Base-by-base conservation (phyloP, 164 flowering plant genomes). In the Vitis amurensis region DNA sequence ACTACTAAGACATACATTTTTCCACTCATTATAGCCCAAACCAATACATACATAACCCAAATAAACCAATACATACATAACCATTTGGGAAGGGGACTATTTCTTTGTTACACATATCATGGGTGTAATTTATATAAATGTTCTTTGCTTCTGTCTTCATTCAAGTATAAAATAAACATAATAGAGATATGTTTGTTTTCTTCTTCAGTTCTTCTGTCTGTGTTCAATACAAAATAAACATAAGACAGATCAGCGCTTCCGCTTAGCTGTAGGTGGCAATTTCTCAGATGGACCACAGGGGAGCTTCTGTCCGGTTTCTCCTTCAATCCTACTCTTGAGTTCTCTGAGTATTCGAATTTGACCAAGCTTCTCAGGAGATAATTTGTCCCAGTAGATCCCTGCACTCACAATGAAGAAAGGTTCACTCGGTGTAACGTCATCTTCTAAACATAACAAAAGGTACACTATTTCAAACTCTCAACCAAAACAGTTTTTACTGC, bases 371-470 rank as follows among this genome's bases (percentile, higher is more conserved):
- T 92, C 96, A 11, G 94, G 92, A 19, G 98, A 92, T 69, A 93
- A 74, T 71, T 86, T 88, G 64, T 93, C 93, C 97, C 98, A 93
- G 74, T 91, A 93, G 55, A 93, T 93, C 48, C 98, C 98, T 93
- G 67, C 71, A 74, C 9, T 23, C 61, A 29, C 27, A 69, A 47
- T 58, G 12, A 50, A 56, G 37, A 11, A 7, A n/a, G 14, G 8
- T 17, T 53, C 56, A 12, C 56, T 27, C 14, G 13, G 44, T 27
- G 0, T 23, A 37, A 37, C 44, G 0, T 37, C 44, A 6, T 4
- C 44, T 37, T 37, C 44, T 37, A 37, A 37, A 37, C 44, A 37
- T 37, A 37, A 37, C 44, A 37, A 37, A 37, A 6, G 7, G 7
- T 37, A 37, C 44, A 2, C 44, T 37, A 55, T 55, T 15, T 55